A percentile compares a stretch with the other conserved stretches of the same genome.
These are phyloP conservation scores for Colletotrichum liriopes DNA, from an alignment of 2,329 filamentous ascomycete species.

Conservation along the genomic window DNA sequence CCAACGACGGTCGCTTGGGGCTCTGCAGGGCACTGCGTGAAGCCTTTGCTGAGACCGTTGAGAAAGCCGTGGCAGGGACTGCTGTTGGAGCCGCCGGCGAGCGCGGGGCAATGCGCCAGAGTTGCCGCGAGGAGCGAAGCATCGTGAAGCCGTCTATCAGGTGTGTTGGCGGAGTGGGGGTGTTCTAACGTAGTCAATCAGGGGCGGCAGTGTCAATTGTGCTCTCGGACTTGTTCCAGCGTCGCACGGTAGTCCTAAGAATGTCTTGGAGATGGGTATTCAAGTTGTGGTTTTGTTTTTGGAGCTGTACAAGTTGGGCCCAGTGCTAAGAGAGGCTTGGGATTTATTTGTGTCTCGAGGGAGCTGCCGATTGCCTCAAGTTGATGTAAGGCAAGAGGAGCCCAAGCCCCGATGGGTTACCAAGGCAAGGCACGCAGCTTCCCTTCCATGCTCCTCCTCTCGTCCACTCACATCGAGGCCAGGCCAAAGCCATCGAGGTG, in stretches of 20 bases:
- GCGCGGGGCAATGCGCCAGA: constrained; percentile 46
- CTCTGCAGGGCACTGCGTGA: constrained; percentile 11
- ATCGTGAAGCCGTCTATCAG: constrained; percentile 43
- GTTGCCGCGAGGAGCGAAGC: constrained; percentile 50
- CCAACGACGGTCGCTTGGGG: constrained; percentile 40
- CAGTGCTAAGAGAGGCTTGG: background rate
- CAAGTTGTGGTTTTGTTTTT: background rate
- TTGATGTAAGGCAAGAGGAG: constrained; percentile 36
- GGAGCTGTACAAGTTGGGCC: background rate
- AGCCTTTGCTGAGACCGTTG: constrained; percentile 23
- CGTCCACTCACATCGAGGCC: constrained; percentile 5
- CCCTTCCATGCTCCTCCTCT: background rate
- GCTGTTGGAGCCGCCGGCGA: constrained; percentile 4
- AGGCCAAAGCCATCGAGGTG: constrained; percentile 4
- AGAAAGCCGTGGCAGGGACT: background rate
- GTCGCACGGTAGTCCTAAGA: background rate
- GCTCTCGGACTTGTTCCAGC: background rate
- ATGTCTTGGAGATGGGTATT: background rate
- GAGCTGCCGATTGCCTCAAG: constrained; percentile 21
- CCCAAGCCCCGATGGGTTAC: background rate
- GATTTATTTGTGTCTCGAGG: background rate
- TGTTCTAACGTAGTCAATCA: background rate
- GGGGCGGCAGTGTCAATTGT: background rate
- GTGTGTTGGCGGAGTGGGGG: background rate
- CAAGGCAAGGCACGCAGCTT: constrained; percentile 5